A percentile compares a stretch with the other conserved stretches of the same genome.
Evolutionary conservation across 371 early-diverging fungal genomes (phyloP).

Genomic region (Mortierella sp.): DNA sequence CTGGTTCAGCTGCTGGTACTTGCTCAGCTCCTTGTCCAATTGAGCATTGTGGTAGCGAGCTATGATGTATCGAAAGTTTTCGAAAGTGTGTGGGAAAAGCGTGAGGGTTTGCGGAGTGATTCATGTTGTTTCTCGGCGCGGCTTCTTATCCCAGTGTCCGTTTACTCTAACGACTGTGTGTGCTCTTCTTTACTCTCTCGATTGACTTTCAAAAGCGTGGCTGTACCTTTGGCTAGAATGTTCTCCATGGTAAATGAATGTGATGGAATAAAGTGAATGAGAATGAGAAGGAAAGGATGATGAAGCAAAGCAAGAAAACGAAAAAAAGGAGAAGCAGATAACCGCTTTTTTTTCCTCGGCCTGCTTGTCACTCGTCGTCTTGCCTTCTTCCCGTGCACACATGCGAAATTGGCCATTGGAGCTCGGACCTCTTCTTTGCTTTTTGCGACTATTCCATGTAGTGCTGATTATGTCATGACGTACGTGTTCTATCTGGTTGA

Average conservation of each 20-base stretch:
- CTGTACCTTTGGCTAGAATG: constrained; percentile 38
- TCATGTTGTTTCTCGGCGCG: no score
- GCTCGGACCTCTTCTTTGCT: neutral
- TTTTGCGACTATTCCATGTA: neutral
- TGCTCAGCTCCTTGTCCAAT: constrained; percentile 80
- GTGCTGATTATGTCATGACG: neutral
- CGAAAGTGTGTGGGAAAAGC: no score
- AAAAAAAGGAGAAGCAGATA: neutral
- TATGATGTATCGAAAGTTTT: neutral
- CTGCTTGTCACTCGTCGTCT: neutral
- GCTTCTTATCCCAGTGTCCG: no score
- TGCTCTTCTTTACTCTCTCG: no score
- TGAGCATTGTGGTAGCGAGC: constrained; percentile 52
- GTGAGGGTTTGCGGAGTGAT: no score
- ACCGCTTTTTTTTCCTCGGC: neutral
- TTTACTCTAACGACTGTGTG: no score
- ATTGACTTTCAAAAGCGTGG: no score
- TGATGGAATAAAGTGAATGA: neutral
- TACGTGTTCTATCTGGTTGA: no score
- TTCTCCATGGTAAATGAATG: constrained; percentile 37
- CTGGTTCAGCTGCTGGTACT: constrained; percentile 67
- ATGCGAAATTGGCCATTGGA: neutral
- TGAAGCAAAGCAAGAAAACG: neutral
- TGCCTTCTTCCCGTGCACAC: neutral
- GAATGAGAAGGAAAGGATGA: neutral